phyloP scores from a whole-genome alignment of 1,284 basidiomycete genomes.

The Austroboletus novae-zelandiae region DNA sequence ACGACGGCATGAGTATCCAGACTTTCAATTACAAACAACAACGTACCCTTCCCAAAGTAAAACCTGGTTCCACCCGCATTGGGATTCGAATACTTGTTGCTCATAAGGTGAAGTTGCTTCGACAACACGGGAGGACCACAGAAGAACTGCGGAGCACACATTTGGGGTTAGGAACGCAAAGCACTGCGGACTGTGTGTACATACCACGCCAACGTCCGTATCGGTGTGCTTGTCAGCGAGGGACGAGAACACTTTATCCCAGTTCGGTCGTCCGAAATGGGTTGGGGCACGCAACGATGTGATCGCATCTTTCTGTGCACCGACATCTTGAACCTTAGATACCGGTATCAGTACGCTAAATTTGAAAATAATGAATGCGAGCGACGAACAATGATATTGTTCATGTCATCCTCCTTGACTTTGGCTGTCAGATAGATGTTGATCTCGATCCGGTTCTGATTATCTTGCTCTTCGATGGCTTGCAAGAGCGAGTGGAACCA shows the following conservation, averaged over 20 bases:
- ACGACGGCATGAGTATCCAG: slow-evolving; percentile 1
- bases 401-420: slow-evolving; percentile 86
- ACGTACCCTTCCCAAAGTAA: slow-evolving; percentile 81
- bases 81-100: slow-evolving; percentile 82
- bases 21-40: background rate
- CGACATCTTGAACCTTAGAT: slow-evolving; percentile 76
- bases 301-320: slow-evolving; percentile 85
- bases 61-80: slow-evolving; percentile 76
- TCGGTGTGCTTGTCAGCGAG: slow-evolving; percentile 78
- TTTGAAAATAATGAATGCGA: background rate
- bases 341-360: slow-evolving; percentile 3
- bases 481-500: slow-evolving; percentile 93
- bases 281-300: slow-evolving; percentile 84
- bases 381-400: slow-evolving; percentile 74
- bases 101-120: slow-evolving; percentile 69
- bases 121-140: slow-evolving; percentile 77
- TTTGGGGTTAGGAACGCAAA: background rate
- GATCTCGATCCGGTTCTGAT: slow-evolving; percentile 80
- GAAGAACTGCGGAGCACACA: slow-evolving; percentile 54
- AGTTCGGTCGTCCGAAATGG: slow-evolving; percentile 93
- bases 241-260: slow-evolving; percentile 79
- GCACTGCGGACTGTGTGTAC: slow-evolving; percentile 21
- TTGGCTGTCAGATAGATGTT: slow-evolving; percentile 89
- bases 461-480: slow-evolving; percentile 90
- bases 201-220: slow-evolving; percentile 80